A percentile compares a stretch with the other conserved stretches of the same genome.
phyloP scores from a whole-genome alignment of 2,329 filamentous ascomycete species.

The Neocatenulostroma microsporum region DNA sequence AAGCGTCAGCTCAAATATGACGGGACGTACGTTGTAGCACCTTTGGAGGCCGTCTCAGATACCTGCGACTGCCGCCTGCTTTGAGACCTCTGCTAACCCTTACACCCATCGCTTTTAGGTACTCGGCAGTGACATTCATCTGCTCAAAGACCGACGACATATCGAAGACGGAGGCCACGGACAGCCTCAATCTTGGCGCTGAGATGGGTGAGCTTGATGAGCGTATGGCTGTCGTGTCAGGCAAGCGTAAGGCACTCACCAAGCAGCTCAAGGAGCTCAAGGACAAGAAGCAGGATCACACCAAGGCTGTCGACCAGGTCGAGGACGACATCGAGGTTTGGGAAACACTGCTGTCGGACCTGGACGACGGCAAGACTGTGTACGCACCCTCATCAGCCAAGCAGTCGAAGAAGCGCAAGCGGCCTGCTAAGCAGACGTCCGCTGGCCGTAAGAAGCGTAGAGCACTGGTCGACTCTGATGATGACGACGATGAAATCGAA shows the following conservation, averaged over 20 bases:
- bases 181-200: slow-evolving; percentile 30
- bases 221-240: slow-evolving; percentile 21
- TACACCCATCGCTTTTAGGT: too few species aligned
- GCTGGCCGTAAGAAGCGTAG: slow-evolving; percentile 10
- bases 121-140: slow-evolving; percentile 51
- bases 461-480: slow-evolving; percentile 17
- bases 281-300: slow-evolving; percentile 30
- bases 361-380: slow-evolving; percentile 37
- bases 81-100: too few species aligned
- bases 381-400: slow-evolving; percentile 29
- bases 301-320: slow-evolving; percentile 28
- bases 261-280: slow-evolving; percentile 23
- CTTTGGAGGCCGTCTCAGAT: too few species aligned
- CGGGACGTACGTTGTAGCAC: slow-evolving; percentile 45
- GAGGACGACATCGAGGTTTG: slow-evolving; percentile 41
- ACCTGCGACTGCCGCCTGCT: too few species aligned
- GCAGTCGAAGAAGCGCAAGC: slow-evolving; percentile 39
- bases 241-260: slow-evolving; percentile 14
- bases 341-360: slow-evolving; percentile 33
- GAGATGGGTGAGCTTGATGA: slow-evolving; percentile 21
- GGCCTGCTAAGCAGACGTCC: slow-evolving; percentile 2
- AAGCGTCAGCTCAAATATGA: slow-evolving; percentile 55
- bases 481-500: slow-evolving; percentile 21
- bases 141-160: slow-evolving; percentile 59
- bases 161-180: slow-evolving; percentile 38